Base-by-base conservation (phyloP, 75 land plant genomes). In the Cryptomeria japonica region DNA sequence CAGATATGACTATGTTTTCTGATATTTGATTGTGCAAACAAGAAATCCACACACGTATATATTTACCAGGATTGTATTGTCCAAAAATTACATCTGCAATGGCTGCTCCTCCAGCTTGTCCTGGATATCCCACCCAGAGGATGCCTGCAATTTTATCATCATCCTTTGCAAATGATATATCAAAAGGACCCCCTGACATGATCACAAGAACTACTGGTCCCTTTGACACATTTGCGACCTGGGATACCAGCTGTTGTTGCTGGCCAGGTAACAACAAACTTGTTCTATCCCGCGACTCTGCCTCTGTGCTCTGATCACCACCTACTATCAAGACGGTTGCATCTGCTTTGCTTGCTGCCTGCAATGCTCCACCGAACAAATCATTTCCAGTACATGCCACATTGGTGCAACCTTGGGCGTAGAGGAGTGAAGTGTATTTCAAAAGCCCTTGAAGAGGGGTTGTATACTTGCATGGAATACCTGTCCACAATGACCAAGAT, bases 101-200 rank as follows among this genome's bases (percentile, higher is more conserved):
- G 84, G 99, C 99, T 53, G 90, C 85, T 13, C 99, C 99, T 15
- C 99, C 99, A 55, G 93, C 94, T 88, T 96, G 94, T 25, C 99
- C 99, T 19, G 99, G 99, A 80, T 97, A 98, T 0, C 99, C 99
- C 8, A 89, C 97, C 97, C 99, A 98, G 2, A 98, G 0, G n/a
- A 98, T 96, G 86, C 92, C 93, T 4, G 88, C 41, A 47, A 97
- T 93, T 37, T 82, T 88, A 13, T 89, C 89, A 82, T 96, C 89
- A 15, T 92, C 89, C 41, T 95, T 92, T 14, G 97, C 96, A 83
- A 93, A 95, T 5, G 95, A 75, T 8, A 98, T 90, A 88, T 98
- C 99, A 39, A 97, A 55, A 0, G 99, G 96, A 9, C 97, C 99
- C 38, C 97, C 99, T 22, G 91, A 92, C 95, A 98, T 92, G 37